Conservation (phyloP, 345 rosid species). For the Heritiera fomes region DNA sequence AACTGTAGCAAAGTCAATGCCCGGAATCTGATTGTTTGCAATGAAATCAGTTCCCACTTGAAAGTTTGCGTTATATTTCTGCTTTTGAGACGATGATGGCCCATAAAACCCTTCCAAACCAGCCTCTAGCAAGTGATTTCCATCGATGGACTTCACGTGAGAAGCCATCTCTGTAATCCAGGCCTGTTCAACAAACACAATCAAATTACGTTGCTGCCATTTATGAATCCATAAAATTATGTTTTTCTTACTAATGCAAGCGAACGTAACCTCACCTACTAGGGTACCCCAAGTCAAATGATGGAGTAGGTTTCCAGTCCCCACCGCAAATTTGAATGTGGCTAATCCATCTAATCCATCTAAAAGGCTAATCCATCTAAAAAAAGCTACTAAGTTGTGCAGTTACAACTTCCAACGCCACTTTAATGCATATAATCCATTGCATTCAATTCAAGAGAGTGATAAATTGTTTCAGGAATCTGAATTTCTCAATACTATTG, state of each 20-base stretch:
- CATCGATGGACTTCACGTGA: constrained; percentile 57
- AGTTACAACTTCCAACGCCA: constrained; percentile 12
- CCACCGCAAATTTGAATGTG: neutral
- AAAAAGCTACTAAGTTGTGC: neutral
- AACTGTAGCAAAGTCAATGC: constrained; percentile 60
- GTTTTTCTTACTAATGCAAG: neutral
- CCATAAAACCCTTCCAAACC: constrained; percentile 73
- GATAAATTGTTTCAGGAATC: neutral
- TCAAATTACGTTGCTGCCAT: neutral
- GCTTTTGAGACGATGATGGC: constrained; percentile 48
- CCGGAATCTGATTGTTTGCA: constrained; percentile 54
- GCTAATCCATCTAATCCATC: too few relatives aligned
- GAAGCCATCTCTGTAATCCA: constrained; percentile 76
- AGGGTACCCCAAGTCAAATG: neutral
- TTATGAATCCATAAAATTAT: neutral
- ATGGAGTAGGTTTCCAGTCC: neutral
- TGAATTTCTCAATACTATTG: neutral
- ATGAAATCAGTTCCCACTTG: constrained; percentile 69
- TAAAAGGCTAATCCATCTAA: neutral
- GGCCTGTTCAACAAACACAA: constrained; percentile 30
- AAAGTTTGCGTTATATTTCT: constrained; percentile 49
- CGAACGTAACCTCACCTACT: neutral
- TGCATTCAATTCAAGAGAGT: neutral
- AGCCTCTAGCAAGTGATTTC: constrained; percentile 58
- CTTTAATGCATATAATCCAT: neutral